Percentiles rank a stretch among this genome's conserved stretches.
phyloP scores from a whole-genome alignment of 2,329 filamentous ascomycete genomes.

The Talaromyces sp. region DNA sequence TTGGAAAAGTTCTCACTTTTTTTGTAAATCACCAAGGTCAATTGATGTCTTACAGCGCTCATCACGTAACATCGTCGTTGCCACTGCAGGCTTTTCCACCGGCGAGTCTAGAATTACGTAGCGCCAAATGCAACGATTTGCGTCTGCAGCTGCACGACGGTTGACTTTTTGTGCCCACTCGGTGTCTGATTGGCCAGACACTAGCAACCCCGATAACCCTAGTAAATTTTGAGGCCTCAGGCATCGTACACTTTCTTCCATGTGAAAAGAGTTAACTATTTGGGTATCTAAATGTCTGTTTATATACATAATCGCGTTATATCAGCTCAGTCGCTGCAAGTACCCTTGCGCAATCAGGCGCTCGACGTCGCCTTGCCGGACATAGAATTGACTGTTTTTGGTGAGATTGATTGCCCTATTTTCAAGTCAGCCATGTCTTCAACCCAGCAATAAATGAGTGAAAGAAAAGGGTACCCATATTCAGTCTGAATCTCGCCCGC shows the following conservation, averaged over 20 bases:
- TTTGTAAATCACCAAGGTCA: neutral
- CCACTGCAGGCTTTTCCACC: neutral
- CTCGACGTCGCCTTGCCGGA: slow-evolving; percentile 93
- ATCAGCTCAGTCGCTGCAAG: slow-evolving; percentile 80
- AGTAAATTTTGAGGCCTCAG: neutral
- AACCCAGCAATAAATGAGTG: neutral
- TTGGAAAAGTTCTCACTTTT: neutral
- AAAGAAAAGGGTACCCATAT: slow-evolving; percentile 69
- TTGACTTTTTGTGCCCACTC: neutral
- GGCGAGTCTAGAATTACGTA: neutral
- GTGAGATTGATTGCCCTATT: slow-evolving; percentile 85
- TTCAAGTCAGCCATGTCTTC: neutral
- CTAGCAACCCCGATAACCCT: neutral
- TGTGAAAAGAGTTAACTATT: neutral
- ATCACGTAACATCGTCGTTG: neutral
- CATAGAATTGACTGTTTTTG: slow-evolving; percentile 98
- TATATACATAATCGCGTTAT: slow-evolving; percentile 14
- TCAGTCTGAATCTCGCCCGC: slow-evolving; percentile 98
- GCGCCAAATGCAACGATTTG: neutral
- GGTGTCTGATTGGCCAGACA: neutral
- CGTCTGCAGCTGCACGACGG: neutral
- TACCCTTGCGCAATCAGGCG: slow-evolving; percentile 91
- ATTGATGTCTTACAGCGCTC: neutral
- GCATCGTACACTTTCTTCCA: neutral
- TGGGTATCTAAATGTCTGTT: slow-evolving; percentile 11